A percentile compares a stretch with the other conserved stretches of the same genome.
phyloP scores from a whole-genome alignment of 1,284 basidiomycete species.

The Moniliophthora roreri region DNA sequence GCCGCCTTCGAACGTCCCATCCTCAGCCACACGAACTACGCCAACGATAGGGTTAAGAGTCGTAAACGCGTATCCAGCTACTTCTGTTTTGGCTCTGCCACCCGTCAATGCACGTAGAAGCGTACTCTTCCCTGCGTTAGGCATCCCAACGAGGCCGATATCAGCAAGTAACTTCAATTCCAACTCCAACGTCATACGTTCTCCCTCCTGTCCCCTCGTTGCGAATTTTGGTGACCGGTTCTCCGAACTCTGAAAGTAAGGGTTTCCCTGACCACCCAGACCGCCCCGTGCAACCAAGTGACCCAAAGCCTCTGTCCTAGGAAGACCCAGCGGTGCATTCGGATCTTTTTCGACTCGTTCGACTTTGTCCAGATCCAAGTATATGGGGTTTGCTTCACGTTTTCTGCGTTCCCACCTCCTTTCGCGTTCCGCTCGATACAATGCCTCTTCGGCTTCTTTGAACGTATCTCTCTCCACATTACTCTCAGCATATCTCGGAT shows the following conservation, averaged over 20 bases:
- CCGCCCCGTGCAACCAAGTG: conserved; percentile 83
- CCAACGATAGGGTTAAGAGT: conserved; percentile 96
- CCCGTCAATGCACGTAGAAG: conserved; percentile 89
- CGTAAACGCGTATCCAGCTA: conserved; percentile 93
- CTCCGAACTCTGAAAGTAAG: conserved; percentile 70
- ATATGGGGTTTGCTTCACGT: conserved; percentile 45
- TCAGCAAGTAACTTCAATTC: conserved; percentile 96
- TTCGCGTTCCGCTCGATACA: conserved; percentile 67
- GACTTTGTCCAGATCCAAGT: conserved; percentile 60
- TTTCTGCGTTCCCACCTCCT: conserved; percentile 45
- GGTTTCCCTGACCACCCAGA: conserved; percentile 86
- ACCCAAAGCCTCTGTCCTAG: conserved; percentile 58
- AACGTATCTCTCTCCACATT: conserved; percentile 71
- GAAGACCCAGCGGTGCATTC: conserved; percentile 68
- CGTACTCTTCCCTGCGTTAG: conserved; percentile 92
- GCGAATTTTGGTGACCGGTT: conserved; percentile 83
- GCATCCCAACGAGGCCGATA: conserved; percentile 93
- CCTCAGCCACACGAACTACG: conserved; percentile 81
- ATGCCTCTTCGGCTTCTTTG: conserved; percentile 66
- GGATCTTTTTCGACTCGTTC: conserved; percentile 44
- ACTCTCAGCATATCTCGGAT: conserved; percentile 64
- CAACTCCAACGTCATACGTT: conserved; percentile 81
- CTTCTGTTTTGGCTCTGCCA: conserved; percentile 79
- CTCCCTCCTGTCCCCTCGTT: conserved; percentile 78
- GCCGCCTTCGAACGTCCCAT: conserved; percentile 75